Evolutionary conservation across 2,329 filamentous ascomycete genomes (phyloP), one percentile per base, ranked within the genome.

Genomic region (Colletotrichum kahawae): DNA sequence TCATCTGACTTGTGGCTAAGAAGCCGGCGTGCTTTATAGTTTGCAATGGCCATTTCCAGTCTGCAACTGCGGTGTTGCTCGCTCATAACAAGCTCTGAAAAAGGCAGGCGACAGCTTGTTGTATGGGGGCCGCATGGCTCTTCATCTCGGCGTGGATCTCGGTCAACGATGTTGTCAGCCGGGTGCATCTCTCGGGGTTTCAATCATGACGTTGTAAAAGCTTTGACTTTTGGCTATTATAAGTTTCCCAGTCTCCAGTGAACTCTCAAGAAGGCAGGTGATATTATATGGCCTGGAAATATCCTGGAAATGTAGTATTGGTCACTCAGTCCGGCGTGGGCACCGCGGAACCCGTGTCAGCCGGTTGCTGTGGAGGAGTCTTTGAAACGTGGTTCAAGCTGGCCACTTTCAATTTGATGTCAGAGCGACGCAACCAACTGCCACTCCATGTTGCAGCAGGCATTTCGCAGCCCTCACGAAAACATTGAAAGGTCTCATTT

Each of bases 41-140:
- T 51, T 21, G n/a, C 43, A 21, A 21, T 4, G 0, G 1, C 5
- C 3, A 48, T n/a, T 48, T 21, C 10, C 43, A 7, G 3, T 13
- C 5, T 2, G 4, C 0, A 1, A 12, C 1, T 48, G 5, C n/a
- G 1, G 4, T 21, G 0, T 7, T 48, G 18, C 18, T 48, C 18
- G 0, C 1, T 21, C 10, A 48, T 21, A 12, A 48, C 3, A 7
- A 21, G 43, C 5, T 2, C 43, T 48, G n/a, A 48, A 21, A 48
- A 21, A 13, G n/a, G 43, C 43, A 48, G 43, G 10, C n/a, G 43
- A 2, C 4, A 48, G 5, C 18, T 48, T 4, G 43, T 13, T 7
- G 3, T 48, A 48, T 48, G 7, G 36, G 43, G 43, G 18, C 43
- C 5, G 43, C 43, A 21, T 48, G 21, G 43, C n/a, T 21, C 1